Base-by-base conservation (phyloP, 805 yeast genomes). In the Tetrapisispora arboricola region DNA sequence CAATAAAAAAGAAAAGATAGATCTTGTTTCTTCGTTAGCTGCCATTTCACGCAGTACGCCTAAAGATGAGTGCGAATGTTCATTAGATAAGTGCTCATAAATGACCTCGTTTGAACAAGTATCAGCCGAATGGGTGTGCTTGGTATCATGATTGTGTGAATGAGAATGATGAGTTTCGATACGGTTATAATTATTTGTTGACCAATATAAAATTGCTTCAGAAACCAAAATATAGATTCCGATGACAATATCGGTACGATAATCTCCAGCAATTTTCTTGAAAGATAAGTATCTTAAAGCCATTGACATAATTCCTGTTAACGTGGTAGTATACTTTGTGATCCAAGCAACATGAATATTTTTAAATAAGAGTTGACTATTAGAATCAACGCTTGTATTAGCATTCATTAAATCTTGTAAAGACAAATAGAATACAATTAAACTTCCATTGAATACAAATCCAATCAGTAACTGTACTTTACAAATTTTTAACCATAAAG, bases 1-100 rank as follows among this genome's bases (percentile, higher is more conserved):
- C 47, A 90, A 61, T 36, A 92, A 64, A 53, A 90, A 92, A 43
- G 85, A 80, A 61, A 92, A 88, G 24, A 92, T 92, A 11, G 95
- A 86, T 45, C 83, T 70, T 0, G 96, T 87, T 48, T 87, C 96
- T 37, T 71, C 67, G 42, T 81, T 69, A 29, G 57, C 51, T 30
- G 71, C 64, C 33, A 72, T 49, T 46, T 69, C 69, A 20, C 45
- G 44, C 29, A 63, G 46, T 10, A 53, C 45, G 36, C 46, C 44
- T 24, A 41, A 38, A 16, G 34, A 17, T 11, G 43, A 18, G 20
- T 38, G 41, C 3, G 41, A 32, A 19, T 32, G 41, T 20, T 32
- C 28, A 32, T 38, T 27, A 12, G 8, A n/a, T 3, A 25, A 24
- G 16, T 17, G 15, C 6, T 34, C 16, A 24, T 24, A 34, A 15